Conservation (phyloP, 768 basidiomycete genomes). For the Heimioporus sp. region DNA sequence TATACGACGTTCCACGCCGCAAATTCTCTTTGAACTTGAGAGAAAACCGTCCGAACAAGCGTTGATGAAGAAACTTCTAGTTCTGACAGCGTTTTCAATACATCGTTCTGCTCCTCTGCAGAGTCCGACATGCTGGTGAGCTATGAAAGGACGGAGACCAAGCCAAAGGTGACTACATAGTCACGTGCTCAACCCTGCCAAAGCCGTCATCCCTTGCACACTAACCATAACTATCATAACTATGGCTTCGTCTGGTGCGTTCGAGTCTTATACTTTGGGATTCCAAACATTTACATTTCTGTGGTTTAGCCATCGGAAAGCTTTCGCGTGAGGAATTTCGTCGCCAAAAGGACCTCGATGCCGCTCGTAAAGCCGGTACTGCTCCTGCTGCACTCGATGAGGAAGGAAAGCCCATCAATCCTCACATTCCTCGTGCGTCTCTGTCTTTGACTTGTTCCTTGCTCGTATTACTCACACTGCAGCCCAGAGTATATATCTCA, state of each 20-base stretch:
- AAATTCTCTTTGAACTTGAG: conserved; percentile 27
- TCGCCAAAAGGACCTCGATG: conserved; percentile 94
- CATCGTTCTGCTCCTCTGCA: conserved; percentile 6
- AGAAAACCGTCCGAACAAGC: conserved; percentile 17
- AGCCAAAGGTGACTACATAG: not conserved
- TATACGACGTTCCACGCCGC: conserved; percentile 14
- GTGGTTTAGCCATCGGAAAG: conserved; percentile 58
- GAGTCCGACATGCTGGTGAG: not conserved
- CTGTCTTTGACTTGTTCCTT: not conserved
- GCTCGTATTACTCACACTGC: not conserved
- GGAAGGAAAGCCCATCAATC: conserved; percentile 94
- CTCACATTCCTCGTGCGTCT: conserved; percentile 94
- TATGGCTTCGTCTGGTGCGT: conserved; percentile 30
- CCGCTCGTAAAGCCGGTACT: conserved; percentile 97
- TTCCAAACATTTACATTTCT: not conserved
- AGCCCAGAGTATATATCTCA: conserved; percentile 91
- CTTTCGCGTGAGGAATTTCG: conserved; percentile 93
- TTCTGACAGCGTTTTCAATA: conserved; percentile 7
- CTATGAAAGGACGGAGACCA: too few species aligned
- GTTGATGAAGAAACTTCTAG: not conserved
- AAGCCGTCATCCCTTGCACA: not conserved
- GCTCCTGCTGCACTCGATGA: conserved; percentile 95
- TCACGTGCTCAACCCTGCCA: conserved; percentile 2
- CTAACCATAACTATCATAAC: too few species aligned
- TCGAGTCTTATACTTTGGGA: not conserved